Percentiles rank a stretch among this genome's conserved stretches.
Evolutionary conservation across 768 basidiomycete genomes (phyloP).

Genomic region (Pleurotus sapidus): DNA sequence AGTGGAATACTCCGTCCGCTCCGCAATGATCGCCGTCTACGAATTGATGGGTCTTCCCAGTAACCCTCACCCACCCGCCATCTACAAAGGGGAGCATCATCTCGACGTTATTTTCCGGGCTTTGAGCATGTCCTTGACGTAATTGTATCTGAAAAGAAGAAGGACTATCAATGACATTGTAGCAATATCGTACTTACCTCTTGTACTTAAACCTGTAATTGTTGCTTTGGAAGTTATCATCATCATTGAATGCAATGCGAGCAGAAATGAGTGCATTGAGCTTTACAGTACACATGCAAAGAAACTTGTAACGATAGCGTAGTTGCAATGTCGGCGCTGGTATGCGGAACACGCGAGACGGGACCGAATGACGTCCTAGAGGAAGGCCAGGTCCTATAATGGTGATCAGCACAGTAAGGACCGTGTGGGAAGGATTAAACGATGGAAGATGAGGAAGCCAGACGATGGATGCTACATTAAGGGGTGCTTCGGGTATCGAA

Average conservation of each 20-base stretch:
- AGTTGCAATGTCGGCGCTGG: no score
- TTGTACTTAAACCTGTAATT: background rate
- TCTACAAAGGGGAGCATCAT: slow-evolving; percentile 6
- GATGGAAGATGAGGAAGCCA: background rate
- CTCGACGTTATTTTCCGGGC: slow-evolving; percentile 5
- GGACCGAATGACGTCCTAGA: background rate
- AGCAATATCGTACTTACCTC: background rate
- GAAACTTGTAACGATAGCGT: no score
- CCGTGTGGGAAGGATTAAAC: background rate
- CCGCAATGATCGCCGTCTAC: slow-evolving; percentile 3
- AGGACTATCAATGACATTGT: background rate
- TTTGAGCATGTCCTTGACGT: background rate
- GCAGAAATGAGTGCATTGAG: background rate
- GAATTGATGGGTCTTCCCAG: slow-evolving; percentile 2
- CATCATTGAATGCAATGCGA: background rate
- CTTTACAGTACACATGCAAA: background rate
- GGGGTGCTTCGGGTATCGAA: background rate
- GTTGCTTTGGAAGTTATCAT: background rate
- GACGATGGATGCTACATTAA: slow-evolving; percentile 6
- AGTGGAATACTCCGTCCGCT: background rate
- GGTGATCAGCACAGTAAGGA: no score
- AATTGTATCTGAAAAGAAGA: background rate
- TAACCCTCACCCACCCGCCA: slow-evolving; percentile 1
- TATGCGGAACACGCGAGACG: no score
- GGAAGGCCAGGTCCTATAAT: no score